phyloP scores from a whole-genome alignment of 495 filamentous ascomycete genomes.

The Pyronema domesticum region DNA sequence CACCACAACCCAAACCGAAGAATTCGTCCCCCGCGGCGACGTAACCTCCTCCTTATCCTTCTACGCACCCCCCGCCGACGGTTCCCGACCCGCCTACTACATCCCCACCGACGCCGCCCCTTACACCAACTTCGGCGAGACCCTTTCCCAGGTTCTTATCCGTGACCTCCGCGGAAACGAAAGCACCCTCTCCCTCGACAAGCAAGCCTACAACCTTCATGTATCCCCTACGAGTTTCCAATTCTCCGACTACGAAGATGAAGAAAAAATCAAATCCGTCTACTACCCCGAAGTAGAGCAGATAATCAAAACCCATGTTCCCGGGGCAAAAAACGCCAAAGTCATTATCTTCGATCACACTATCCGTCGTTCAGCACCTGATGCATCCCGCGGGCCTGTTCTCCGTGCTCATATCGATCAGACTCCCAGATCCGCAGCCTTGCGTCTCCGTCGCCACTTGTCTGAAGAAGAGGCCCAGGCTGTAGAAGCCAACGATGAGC shows the following conservation, averaged over 20 bases:
- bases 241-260: conserved; percentile 41
- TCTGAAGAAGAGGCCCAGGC: conserved; percentile 27
- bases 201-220: conserved; percentile 44
- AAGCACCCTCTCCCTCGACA: conserved; percentile 45
- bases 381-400: conserved; percentile 45
- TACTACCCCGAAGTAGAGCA: conserved; percentile 75
- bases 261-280: conserved; percentile 40
- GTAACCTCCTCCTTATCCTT: conserved; percentile 49
- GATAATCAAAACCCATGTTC: conserved; percentile 43
- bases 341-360: conserved; percentile 83
- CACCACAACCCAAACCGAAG: conserved; percentile 31
- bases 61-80: conserved; percentile 46
- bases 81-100: conserved; percentile 48
- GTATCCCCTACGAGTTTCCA: conserved; percentile 35
- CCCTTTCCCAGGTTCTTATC: conserved; percentile 33
- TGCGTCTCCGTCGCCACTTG: conserved; percentile 49
- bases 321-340: conserved; percentile 33
- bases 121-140: conserved; percentile 43
- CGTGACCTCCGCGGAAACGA: conserved; percentile 52
- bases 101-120: conserved; percentile 43
- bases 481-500: conserved; percentile 39
- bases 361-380: conserved; percentile 43
- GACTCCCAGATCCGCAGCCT: conserved; percentile 41
- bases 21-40: conserved; percentile 35
- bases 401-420: conserved; percentile 69